Base-by-base conservation (phyloP, 1,139 yeast species). In the Diutina catenulata region DNA sequence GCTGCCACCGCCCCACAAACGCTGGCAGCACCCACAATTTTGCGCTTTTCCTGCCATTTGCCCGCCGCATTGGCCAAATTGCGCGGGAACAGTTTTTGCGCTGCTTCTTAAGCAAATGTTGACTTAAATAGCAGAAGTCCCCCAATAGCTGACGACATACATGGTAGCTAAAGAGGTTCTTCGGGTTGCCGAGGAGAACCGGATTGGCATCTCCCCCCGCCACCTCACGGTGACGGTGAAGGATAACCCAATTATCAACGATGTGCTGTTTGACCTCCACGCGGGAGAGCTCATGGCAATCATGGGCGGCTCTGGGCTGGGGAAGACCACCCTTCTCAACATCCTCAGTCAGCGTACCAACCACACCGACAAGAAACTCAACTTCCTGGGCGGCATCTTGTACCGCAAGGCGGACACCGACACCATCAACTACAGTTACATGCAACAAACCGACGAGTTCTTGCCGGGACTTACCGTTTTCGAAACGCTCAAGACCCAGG, bases 291-390 rank as follows among this genome's bases (percentile, higher is more conserved):
- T 72, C 45, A 67, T 88, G 54, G 97, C 98, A 0, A 87, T 91
- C 28, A 84, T 91, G 94, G 98, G 98, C 33, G 96, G 96, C 3
- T 87, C 93, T 0, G 95, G 95, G 0, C 75, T 87, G 5, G 95
- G 95, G 4, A 86, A 86, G 51, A 86, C 95, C 0, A 82, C 95
- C 0, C 54, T 86, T 31, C 60, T 86, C 25, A 84, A 86, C 48
- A 74, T 77, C 1, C 56, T 86, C 42, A 84, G 94, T 7, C 70
- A 76, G 37, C 56, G 88, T 42, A 67, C 76, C 3, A 64, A 62
- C 37, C 52, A 55, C 3, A 49, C 45, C 33, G 59, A 62, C 41
- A 57, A 55, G 35, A 20, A 21, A 5, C 50, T 67, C 24, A 37
- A 41, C 3, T 66, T 64, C 45, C 62, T 67, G 25, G 71, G 75